phyloP scores from a whole-genome alignment of 2,329 filamentous ascomycete species.

The Tolypocladium inflatum region DNA sequence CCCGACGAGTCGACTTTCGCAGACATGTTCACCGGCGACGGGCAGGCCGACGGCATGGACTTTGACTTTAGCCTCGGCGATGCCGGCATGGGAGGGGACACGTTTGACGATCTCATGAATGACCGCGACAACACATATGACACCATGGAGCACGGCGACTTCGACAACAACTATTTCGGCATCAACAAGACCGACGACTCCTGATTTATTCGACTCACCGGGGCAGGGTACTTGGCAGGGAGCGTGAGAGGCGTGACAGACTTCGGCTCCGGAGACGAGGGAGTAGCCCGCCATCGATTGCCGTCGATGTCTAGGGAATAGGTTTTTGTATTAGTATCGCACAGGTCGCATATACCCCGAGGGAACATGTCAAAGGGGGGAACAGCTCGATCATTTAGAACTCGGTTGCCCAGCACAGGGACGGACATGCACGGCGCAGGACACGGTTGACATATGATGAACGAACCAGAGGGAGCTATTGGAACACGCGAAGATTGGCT shows the following conservation, averaged over 20 bases:
- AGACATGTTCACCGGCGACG: slow-evolving; percentile 37
- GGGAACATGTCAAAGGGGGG: background rate
- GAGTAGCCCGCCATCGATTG: background rate
- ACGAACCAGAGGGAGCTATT: background rate
- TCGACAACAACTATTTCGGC: slow-evolving; percentile 37
- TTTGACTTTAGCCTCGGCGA: slow-evolving; percentile 19
- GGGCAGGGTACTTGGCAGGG: background rate
- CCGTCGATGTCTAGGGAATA: background rate
- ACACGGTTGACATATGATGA: background rate
- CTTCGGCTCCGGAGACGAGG: background rate
- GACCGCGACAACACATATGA: slow-evolving; percentile 31
- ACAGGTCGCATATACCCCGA: background rate
- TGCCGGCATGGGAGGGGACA: slow-evolving; percentile 22
- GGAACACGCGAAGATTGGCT: background rate
- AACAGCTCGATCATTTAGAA: background rate
- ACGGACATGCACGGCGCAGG: background rate
- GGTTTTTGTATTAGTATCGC: background rate
- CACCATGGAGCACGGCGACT: slow-evolving; percentile 32
- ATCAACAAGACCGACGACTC: slow-evolving; percentile 17
- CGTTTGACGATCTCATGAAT: slow-evolving; percentile 42
- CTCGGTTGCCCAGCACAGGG: background rate
- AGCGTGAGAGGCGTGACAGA: background rate
- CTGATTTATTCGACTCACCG: slow-evolving; percentile 2
- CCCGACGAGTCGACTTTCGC: slow-evolving; percentile 24
- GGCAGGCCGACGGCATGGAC: slow-evolving; percentile 27